phyloP scores from a whole-genome alignment of 1,139 yeast genomes.

The Candida freyschussii region DNA sequence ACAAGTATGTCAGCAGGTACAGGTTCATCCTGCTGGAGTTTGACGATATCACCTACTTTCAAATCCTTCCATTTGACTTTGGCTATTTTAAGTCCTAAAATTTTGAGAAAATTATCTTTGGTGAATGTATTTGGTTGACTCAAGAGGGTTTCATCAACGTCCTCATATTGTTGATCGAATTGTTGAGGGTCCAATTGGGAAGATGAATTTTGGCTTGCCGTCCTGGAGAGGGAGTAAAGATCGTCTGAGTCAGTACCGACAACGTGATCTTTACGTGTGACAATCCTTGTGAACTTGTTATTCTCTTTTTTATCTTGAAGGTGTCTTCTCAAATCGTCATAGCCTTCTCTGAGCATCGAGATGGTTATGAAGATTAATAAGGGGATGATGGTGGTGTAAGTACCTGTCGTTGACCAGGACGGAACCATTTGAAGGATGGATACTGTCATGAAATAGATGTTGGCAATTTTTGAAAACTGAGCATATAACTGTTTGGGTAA shows the following conservation, averaged over 20 bases:
- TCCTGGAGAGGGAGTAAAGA: slow-evolving; percentile 19
- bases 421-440: slow-evolving; percentile 96
- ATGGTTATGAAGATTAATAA: slow-evolving; percentile 81
- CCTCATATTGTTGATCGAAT: not conserved
- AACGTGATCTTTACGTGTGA: slow-evolving; percentile 19
- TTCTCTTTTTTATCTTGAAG: slow-evolving; percentile 83
- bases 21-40: slow-evolving; percentile 77
- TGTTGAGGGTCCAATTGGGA: slow-evolving; percentile 16
- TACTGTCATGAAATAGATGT: slow-evolving; percentile 76
- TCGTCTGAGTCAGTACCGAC: slow-evolving; percentile 4
- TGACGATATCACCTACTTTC: slow-evolving; percentile 78
- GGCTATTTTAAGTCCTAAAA: slow-evolving; percentile 34
- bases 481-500: slow-evolving; percentile 84
- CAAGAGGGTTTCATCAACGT: slow-evolving; percentile 19
- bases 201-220: slow-evolving; percentile 16
- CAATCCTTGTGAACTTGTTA: slow-evolving; percentile 42
- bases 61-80: slow-evolving; percentile 66
- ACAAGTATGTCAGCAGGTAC: slow-evolving; percentile 86
- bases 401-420: slow-evolving; percentile 96
- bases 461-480: slow-evolving; percentile 90
- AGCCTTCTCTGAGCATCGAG: slow-evolving; percentile 89
- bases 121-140: slow-evolving; percentile 23
- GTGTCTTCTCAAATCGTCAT: slow-evolving; percentile 87
- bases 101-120: slow-evolving; percentile 27
- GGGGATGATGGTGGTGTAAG: slow-evolving; percentile 92